Evolutionary conservation across 1,139 yeast species (phyloP), one percentile per base, ranked within the genome.

Genomic region (Taiozyma sp.): DNA sequence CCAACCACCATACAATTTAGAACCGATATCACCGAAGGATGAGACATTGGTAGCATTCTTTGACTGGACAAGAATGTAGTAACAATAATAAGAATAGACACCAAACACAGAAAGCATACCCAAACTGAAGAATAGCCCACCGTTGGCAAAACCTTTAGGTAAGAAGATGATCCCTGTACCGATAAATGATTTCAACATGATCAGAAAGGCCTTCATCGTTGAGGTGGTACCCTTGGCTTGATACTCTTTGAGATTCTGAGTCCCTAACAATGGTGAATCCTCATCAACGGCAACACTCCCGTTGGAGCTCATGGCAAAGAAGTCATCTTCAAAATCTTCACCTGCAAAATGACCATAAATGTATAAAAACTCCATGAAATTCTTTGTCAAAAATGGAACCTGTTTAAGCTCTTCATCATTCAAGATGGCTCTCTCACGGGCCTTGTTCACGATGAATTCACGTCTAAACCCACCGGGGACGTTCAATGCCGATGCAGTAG

Each of bases 271-370:
- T 43, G 83, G 77, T 2, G 74, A 61, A 47, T 70, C 76, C 55
- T 82, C 88, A 53, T 77, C 85, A 22, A 53, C 49, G 52, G 75
- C 84, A 9, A 53, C 54, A 8, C 61, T 68, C 5, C 58, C 59
- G 39, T 50, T 49, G 37, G 55, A 50, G 47, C 61, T 55, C 63
- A 69, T 43, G 57, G 76, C 76, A 54, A 76, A 81, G 52, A 84
- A 87, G 56, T 84, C 91, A 59, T 85, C 90, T 59, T 84, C 89
- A 53, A 86, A 75, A 43, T 82, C 80, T 68, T 86, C 95, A 59
- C 95, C 95, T 1, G 93, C 93, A 68, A 86, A 86, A 70, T 85
- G 91, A 5, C 95, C 95, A 64, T 85, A 85, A 13, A 86, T 75
- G 57, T 85, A 81, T 47, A 86, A 70, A 62, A 86, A 85, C 63